A percentile compares a stretch with the other conserved stretches of the same genome.
phyloP scores from a whole-genome alignment of 495 filamentous ascomycete species.

The Pseudoneurospora amorphoporcata region DNA sequence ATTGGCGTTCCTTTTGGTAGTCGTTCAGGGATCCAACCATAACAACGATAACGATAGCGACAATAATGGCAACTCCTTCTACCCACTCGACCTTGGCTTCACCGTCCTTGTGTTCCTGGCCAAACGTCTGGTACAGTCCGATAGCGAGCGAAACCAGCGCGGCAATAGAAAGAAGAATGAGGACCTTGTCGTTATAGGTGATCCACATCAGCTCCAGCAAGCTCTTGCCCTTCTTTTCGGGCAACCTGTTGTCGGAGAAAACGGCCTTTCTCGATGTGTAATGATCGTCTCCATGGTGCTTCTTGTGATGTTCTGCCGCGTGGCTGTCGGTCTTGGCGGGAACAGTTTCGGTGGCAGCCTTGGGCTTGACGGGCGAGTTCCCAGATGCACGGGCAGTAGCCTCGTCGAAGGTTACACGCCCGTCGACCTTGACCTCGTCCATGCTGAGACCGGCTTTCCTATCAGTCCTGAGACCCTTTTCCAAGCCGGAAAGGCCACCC shows the following conservation, averaged over 20 bases:
- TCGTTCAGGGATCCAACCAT: constrained; percentile 66
- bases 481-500: constrained; percentile 57
- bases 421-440: constrained; percentile 51
- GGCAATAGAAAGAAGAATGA: constrained; percentile 65
- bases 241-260: constrained; percentile 61
- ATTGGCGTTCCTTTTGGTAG: constrained; percentile 71
- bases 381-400: constrained; percentile 30
- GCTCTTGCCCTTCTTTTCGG: constrained; percentile 61
- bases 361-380: constrained; percentile 20
- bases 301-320: not conserved
- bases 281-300: constrained; percentile 14
- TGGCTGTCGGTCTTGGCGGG: constrained; percentile 5
- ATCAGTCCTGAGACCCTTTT: constrained; percentile 57
- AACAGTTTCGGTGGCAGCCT: constrained; percentile 5
- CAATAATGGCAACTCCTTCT: constrained; percentile 69
- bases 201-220: constrained; percentile 71
- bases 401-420: constrained; percentile 50
- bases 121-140: constrained; percentile 59
- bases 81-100: constrained; percentile 58
- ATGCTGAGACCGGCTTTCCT: constrained; percentile 52
- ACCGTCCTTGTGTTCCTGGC: constrained; percentile 30
- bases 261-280: constrained; percentile 62
- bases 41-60: constrained; percentile 67
- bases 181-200: constrained; percentile 78
- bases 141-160: constrained; percentile 62